Base-by-base conservation (phyloP, 495 filamentous ascomycete species). In the Lichenothelia convexa region DNA sequence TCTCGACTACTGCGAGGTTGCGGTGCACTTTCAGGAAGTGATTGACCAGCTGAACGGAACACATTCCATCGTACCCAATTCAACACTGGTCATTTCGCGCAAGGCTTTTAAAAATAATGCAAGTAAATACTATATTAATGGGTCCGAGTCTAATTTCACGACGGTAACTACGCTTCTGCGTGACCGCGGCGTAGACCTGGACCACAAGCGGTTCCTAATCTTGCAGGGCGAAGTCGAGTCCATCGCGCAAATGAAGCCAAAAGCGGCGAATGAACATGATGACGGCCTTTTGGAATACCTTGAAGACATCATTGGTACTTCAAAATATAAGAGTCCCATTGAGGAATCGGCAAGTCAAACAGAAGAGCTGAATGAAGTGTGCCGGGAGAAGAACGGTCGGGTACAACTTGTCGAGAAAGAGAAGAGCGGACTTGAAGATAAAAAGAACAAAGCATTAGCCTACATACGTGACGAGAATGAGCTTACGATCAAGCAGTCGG, bases 401-500 rank as follows among this genome's bases (percentile, higher is more conserved):
- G 91, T 97, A 4, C 82, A 93, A 59, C 87, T 93, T 51, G 89
- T 97, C 2, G 89, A 97, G 59, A 97, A 95, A 53, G 89, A 97
- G 61, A 93, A 80, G 62, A 81, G 74, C 33, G 61, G 73, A 20
- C 66, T 97, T 24, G 89, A 89, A 54, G 86, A 92, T 48, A 93
- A 93, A 67, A 97, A 95, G 57, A 72, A 95, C 53, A 84, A 86
- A 54, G 89, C 89, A 3, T 54, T 97, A 7, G 73, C 81, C 3
- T 94, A 72, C 49, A 77, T 97, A 42, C 73, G 69, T 22, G 81
- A 92, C 41, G 87, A 95, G 50, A 97, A 97, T 49, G 89, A 97
- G 52, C 62, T 97, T 5, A 71, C 75, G 2, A 61, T 76, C 39
- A 94, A 93, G 54, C 83, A 93, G 53, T 80, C 79, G 11, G 74